Percentiles rank a stretch among this genome's conserved stretches.
Evolutionary conservation across 441 rosid species (phyloP).

Genomic region (Pelargonium australe): DNA sequence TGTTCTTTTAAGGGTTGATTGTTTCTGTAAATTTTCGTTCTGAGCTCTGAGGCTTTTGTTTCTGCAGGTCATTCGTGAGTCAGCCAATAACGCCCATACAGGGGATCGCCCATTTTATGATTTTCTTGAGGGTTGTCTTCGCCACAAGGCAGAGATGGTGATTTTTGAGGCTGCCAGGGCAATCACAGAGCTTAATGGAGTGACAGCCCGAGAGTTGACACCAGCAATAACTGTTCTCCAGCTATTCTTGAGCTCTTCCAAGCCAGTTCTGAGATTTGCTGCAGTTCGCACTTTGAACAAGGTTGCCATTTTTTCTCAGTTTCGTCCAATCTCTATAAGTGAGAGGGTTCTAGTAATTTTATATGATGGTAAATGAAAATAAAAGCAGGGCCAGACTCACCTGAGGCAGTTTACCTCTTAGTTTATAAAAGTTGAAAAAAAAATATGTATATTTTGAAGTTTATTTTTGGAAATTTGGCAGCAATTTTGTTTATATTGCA

Average conservation of each 20-base stretch:
- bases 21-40: not conserved
- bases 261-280: slow-evolving; percentile 95
- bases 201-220: slow-evolving; percentile 83
- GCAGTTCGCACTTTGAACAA: slow-evolving; percentile 97
- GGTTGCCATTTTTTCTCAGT: slow-evolving; percentile 32
- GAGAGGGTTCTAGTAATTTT: not conserved
- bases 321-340: not conserved
- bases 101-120: slow-evolving; percentile 97
- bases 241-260: slow-evolving; percentile 89
- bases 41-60: not conserved
- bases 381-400: not conserved
- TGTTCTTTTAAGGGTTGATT: not conserved
- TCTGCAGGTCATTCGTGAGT: slow-evolving; percentile 76
- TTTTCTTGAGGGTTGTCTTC: slow-evolving; percentile 87
- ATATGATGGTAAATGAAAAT: not conserved
- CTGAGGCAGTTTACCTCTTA: not conserved
- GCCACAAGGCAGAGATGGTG: slow-evolving; percentile 97
- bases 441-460: not conserved
- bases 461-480: not conserved
- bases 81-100: slow-evolving; percentile 58
- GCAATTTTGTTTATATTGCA: not conserved
- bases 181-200: slow-evolving; percentile 89
- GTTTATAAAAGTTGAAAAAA: not conserved
- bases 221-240: slow-evolving; percentile 98
- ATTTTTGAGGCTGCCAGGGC: slow-evolving; percentile 99